Conservation (phyloP, 2,329 filamentous ascomycete species). For the Penicillium fuscoglaucum region DNA sequence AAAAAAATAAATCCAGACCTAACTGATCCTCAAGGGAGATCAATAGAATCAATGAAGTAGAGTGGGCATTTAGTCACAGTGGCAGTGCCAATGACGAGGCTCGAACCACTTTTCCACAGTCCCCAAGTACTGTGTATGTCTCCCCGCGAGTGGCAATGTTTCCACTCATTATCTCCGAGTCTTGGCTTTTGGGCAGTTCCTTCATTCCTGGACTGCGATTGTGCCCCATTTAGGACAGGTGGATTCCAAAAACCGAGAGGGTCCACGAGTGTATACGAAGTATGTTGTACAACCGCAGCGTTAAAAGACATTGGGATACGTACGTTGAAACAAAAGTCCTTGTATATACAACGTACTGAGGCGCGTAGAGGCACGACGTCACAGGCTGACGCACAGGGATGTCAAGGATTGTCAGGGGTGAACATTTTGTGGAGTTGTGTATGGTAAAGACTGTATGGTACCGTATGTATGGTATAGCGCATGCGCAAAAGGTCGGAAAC, state of each 20-base stretch:
- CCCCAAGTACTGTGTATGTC: background rate
- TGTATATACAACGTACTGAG: background rate
- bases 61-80: conserved; percentile 26
- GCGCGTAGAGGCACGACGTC: conserved; percentile 19
- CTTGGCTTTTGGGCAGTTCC: conserved; percentile 4
- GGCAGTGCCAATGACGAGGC: conserved; percentile 16
- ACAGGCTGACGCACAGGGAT: conserved; percentile 29
- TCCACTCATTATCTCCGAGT: conserved; percentile 8
- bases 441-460: background rate
- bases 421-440: conserved; percentile 4
- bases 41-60: conserved; percentile 20
- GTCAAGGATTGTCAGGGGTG: conserved; percentile 30
- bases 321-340: background rate
- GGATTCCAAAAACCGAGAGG: background rate
- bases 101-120: conserved; percentile 12
- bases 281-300: background rate
- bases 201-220: background rate
- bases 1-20: conserved; percentile 8
- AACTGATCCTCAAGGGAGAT: conserved; percentile 15
- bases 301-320: background rate
- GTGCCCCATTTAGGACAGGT: background rate
- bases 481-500: background rate
- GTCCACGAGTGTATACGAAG: background rate
- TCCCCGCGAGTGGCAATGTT: conserved; percentile 25
- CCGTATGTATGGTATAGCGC: background rate